Evolutionary conservation across 2,329 filamentous ascomycete genomes (phyloP).

Genomic region (Venturia pyrina): DNA sequence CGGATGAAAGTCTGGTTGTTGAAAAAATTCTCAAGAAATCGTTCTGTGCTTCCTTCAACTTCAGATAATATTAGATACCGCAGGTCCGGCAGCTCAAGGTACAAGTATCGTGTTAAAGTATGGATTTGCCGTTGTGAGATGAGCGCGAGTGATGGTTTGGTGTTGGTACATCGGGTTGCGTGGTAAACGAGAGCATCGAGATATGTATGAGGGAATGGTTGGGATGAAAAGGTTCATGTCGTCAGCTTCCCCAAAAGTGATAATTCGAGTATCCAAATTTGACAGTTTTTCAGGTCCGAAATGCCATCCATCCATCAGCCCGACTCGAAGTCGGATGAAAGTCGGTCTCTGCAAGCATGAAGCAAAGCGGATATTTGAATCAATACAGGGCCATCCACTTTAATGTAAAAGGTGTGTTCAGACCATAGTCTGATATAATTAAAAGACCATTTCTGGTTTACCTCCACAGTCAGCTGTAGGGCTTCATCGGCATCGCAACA

Average conservation of each 20-base stretch:
- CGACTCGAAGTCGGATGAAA: slow-evolving; percentile 6
- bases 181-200: slow-evolving; percentile 7
- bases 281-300: slow-evolving; percentile 2
- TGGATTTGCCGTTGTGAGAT: slow-evolving; percentile 4
- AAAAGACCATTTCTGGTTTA: background rate
- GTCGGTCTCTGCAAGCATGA: background rate
- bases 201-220: background rate
- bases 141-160: background rate
- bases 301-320: slow-evolving; percentile 6
- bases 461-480: background rate
- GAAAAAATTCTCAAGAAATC: slow-evolving; percentile 4
- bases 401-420: background rate
- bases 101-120: background rate
- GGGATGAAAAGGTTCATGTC: slow-evolving; percentile 2
- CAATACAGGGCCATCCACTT: background rate
- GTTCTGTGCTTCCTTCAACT: slow-evolving; percentile 6
- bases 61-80: background rate
- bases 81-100: slow-evolving; percentile 2
- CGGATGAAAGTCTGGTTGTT: background rate
- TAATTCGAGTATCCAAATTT: background rate
- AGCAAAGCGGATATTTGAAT: slow-evolving; percentile 5
- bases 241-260: background rate
- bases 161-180: slow-evolving; percentile 1
- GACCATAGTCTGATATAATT: slow-evolving; percentile 5
- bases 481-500: background rate